Conservation (phyloP, 129 eudicot genomes). For the Flaveria linearis region DNA sequence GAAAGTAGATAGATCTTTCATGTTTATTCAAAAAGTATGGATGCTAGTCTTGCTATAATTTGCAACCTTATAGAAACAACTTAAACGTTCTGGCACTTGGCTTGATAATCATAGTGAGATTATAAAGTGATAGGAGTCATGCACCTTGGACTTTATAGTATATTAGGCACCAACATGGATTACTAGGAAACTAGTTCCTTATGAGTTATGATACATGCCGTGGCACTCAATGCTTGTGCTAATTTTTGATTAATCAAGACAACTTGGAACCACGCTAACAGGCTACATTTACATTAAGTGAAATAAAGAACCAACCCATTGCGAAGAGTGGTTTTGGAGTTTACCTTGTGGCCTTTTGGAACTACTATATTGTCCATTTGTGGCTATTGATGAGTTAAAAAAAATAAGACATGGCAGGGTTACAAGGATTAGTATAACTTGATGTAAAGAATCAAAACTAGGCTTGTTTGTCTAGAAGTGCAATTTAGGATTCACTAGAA, state of each 20-base stretch:
- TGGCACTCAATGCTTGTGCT: background rate
- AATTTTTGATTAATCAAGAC: background rate
- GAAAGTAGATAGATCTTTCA: slow-evolving; percentile 2
- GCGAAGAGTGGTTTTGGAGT: background rate
- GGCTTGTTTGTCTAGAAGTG: background rate
- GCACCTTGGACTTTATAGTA: background rate
- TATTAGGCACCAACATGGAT: background rate
- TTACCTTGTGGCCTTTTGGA: background rate
- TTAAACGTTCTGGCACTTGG: background rate
- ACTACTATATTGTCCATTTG: background rate
- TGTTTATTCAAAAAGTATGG: background rate
- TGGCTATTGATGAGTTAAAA: background rate
- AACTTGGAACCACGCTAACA: background rate
- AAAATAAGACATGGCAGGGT: background rate
- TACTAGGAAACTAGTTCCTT: background rate
- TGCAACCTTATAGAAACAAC: background rate
- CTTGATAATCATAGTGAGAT: background rate
- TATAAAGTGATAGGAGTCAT: background rate
- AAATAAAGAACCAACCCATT: no score
- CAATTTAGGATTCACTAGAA: background rate
- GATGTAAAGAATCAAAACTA: background rate
- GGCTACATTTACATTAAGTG: background rate
- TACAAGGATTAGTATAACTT: background rate
- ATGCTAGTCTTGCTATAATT: background rate
- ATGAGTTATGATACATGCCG: no score